phyloP scores from a whole-genome alignment of 2,329 filamentous ascomycete species.

The Beauveria rudraprayagi region DNA sequence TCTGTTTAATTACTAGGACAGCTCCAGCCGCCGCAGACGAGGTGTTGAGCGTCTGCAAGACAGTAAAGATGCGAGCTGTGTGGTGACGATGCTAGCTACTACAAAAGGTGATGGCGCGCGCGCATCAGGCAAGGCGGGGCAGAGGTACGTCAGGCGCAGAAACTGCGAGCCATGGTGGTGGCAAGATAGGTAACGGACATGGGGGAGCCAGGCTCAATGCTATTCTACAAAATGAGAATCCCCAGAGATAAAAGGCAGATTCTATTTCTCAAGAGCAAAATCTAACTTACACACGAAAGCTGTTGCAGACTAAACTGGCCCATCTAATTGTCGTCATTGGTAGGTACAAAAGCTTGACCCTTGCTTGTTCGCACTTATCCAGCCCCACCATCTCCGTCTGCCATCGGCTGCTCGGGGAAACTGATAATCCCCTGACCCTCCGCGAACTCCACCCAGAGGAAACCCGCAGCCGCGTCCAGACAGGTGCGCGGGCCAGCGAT shows the following conservation, averaged over 20 bases:
- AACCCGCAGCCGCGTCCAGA: background rate
- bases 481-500: constrained; percentile 9
- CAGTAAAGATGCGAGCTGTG: background rate
- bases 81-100: constrained; percentile 5
- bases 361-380: background rate
- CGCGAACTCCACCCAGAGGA: background rate
- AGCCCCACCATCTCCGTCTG: background rate
- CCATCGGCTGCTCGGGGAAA: background rate
- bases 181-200: background rate
- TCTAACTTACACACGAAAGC: background rate
- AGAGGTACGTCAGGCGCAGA: constrained; percentile 9
- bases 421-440: background rate
- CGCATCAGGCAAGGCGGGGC: constrained; percentile 9
- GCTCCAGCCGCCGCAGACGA: background rate
- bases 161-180: background rate
- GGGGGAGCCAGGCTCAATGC: background rate
- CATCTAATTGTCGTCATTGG: background rate
- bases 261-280: no score
- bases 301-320: background rate
- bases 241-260: no score
- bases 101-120: background rate
- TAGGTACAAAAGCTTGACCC: no score
- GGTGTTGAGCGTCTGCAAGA: background rate
- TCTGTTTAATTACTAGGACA: background rate
- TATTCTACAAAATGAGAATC: background rate